Evolutionary conservation across 2,329 filamentous ascomycete genomes (phyloP).

Genomic region (Teratosphaeria gauchensis): DNA sequence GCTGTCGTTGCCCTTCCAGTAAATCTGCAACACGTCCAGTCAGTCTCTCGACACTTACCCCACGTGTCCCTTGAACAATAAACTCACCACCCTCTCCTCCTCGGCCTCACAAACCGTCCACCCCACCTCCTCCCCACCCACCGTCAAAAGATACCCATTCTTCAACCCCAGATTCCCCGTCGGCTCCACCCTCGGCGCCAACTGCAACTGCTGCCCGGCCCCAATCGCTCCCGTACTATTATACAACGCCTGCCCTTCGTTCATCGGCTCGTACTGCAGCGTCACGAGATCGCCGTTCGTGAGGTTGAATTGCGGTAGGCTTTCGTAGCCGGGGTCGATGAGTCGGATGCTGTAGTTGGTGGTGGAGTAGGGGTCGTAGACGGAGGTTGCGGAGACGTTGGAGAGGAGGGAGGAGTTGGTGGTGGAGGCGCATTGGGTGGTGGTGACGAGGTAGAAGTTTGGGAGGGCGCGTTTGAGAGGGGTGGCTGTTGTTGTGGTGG

Average conservation of each 20-base stretch:
- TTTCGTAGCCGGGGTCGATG: conserved; percentile 29
- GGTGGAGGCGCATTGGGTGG: conserved; percentile 18
- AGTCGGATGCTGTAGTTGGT: conserved; percentile 29
- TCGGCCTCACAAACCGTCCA: conserved; percentile 31
- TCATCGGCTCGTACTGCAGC: conserved; percentile 19
- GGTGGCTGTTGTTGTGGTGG: conserved; percentile 2
- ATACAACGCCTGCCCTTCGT: conserved; percentile 19
- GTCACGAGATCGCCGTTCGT: conserved; percentile 26
- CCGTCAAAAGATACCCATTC: conserved; percentile 29
- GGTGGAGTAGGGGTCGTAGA: conserved; percentile 29
- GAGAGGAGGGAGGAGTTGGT: conserved; percentile 24
- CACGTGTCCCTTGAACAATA: neutral
- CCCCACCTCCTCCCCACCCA: conserved; percentile 26
- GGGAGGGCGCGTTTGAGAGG: conserved; percentile 6
- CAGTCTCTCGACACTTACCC: neutral
- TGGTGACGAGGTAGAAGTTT: conserved; percentile 33
- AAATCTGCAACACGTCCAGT: conserved; percentile 16
- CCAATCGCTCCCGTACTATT: conserved; percentile 23
- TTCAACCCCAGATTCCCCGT: conserved; percentile 26
- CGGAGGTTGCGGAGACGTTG: conserved; percentile 29
- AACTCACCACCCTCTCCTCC: conserved; percentile 25
- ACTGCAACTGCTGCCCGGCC: conserved; percentile 22
- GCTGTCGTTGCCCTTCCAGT: conserved; percentile 28
- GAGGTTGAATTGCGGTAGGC: conserved; percentile 31
- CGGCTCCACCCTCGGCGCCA: conserved; percentile 23